phyloP scores from a whole-genome alignment of 768 basidiomycete species.

The Neoboletus magnificus region DNA sequence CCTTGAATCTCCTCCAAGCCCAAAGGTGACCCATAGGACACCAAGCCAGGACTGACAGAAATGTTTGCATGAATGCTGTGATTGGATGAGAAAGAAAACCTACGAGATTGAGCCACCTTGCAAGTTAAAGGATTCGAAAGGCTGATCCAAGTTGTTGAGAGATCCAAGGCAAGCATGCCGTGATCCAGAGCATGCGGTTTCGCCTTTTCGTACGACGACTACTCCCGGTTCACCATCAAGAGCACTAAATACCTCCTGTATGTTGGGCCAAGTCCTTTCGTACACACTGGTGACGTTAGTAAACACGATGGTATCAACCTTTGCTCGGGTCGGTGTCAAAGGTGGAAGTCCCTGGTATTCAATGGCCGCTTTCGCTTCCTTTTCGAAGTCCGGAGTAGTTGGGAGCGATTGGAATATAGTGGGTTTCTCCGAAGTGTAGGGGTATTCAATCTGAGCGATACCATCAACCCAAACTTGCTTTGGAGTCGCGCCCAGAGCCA shows the following conservation, averaged over 20 bases:
- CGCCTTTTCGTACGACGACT: conserved; percentile 52
- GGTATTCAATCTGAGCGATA: conserved; percentile 58
- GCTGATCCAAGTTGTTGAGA: conserved; percentile 10
- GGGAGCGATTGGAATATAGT: conserved; percentile 48
- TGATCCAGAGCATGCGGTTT: conserved; percentile 50
- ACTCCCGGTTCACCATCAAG: conserved; percentile 27
- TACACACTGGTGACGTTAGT: conserved; percentile 58
- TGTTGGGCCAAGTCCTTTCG: conserved; percentile 29
- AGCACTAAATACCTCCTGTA: conserved; percentile 21
- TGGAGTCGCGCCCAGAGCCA: conserved; percentile 74
- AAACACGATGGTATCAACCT: conserved; percentile 51
- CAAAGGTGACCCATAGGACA: conserved; percentile 41
- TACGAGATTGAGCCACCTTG: conserved; percentile 61
- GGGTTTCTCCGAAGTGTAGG: conserved; percentile 54
- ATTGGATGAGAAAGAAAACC: conserved; percentile 18
- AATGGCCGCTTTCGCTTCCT: conserved; percentile 56
- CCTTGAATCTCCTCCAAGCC: conserved; percentile 55
- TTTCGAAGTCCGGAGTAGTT: conserved; percentile 58
- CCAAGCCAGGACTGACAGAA: conserved; percentile 43
- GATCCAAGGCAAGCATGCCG: conserved; percentile 23
- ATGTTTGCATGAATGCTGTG: background rate
- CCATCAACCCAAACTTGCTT: conserved; percentile 85
- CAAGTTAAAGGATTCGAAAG: conserved; percentile 50
- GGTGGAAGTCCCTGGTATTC: conserved; percentile 72
- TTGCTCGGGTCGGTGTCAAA: conserved; percentile 41